These are phyloP conservation scores for Annulohypoxylon stygium DNA, from an alignment of 495 filamentous ascomycete species.

Conservation along the genomic window DNA sequence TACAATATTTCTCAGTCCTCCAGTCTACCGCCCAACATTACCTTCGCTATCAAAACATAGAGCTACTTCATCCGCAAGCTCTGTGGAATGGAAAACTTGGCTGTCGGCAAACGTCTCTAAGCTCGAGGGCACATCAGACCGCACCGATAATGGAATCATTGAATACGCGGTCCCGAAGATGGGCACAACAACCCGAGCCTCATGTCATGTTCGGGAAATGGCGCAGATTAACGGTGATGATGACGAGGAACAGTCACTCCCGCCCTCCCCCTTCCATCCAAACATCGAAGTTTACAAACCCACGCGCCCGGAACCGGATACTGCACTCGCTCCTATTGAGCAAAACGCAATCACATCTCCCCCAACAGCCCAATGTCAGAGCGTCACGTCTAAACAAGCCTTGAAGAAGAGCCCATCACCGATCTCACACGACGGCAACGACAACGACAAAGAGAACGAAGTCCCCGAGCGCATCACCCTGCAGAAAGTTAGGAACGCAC, in stretches of 20 bases:
- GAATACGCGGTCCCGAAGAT: constrained; percentile 56
- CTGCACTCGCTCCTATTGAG: constrained; percentile 29
- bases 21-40: constrained; percentile 42
- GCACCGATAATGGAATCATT: constrained; percentile 47
- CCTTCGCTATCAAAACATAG: constrained; percentile 51
- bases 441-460: constrained; percentile 37
- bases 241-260: constrained; percentile 56
- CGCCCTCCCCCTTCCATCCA: background rate
- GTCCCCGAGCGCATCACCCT: constrained; percentile 8
- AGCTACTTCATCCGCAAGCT: constrained; percentile 57
- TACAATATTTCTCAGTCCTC: constrained; percentile 48
- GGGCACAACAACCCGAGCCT: constrained; percentile 52
- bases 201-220: constrained; percentile 70
- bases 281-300: constrained; percentile 37
- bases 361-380: constrained; percentile 34
- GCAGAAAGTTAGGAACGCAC: background rate
- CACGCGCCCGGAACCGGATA: constrained; percentile 23
- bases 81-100: constrained; percentile 67
- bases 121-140: constrained; percentile 55
- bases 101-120: constrained; percentile 65
- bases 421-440: background rate
- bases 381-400: constrained; percentile 52
- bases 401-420: constrained; percentile 50
- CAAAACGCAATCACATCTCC: constrained; percentile 39
- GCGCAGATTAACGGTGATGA: constrained; percentile 71